phyloP scores from a whole-genome alignment of 495 filamentous ascomycete genomes.

The Entonaema liquescens region DNA sequence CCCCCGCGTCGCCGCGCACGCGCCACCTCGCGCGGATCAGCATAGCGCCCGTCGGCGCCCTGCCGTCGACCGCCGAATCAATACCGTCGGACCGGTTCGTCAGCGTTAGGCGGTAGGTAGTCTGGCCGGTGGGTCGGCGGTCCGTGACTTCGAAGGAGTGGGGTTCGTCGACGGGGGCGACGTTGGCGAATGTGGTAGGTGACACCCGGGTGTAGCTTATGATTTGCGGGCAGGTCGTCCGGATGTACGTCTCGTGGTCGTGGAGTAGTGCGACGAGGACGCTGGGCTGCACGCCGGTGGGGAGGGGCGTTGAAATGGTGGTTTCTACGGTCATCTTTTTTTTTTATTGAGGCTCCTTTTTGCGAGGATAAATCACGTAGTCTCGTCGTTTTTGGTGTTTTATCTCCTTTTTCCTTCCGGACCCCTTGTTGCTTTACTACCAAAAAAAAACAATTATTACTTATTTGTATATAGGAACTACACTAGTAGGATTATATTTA shows the following conservation, averaged over 20 bases:
- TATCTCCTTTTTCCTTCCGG: neutral
- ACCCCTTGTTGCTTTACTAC: neutral
- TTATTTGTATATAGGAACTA: neutral
- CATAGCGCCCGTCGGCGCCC: slow-evolving; percentile 50
- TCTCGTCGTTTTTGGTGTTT: neutral
- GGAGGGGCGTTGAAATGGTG: slow-evolving; percentile 63
- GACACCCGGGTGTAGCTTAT: neutral
- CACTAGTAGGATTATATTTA: neutral
- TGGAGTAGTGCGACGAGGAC: slow-evolving; percentile 68
- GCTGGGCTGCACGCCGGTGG: slow-evolving; percentile 59
- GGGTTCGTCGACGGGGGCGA: slow-evolving; percentile 17
- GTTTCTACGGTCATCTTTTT: slow-evolving; percentile 24
- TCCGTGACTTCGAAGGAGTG: slow-evolving; percentile 38
- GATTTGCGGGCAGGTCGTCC: slow-evolving; percentile 34
- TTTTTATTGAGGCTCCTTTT: neutral
- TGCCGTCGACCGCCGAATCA: slow-evolving; percentile 53
- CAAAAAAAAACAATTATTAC: neutral
- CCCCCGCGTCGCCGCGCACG: slow-evolving; percentile 28
- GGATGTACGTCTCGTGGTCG: slow-evolving; percentile 58
- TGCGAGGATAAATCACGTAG: neutral
- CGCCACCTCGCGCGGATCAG: slow-evolving; percentile 31
- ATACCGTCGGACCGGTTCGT: slow-evolving; percentile 41
- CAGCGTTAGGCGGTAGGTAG: slow-evolving; percentile 52
- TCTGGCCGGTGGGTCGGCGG: slow-evolving; percentile 51
- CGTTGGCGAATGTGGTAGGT: slow-evolving; percentile 8